Base-by-base conservation (phyloP, 345 rosid species). In the Psidium friedrichsthalianum region DNA sequence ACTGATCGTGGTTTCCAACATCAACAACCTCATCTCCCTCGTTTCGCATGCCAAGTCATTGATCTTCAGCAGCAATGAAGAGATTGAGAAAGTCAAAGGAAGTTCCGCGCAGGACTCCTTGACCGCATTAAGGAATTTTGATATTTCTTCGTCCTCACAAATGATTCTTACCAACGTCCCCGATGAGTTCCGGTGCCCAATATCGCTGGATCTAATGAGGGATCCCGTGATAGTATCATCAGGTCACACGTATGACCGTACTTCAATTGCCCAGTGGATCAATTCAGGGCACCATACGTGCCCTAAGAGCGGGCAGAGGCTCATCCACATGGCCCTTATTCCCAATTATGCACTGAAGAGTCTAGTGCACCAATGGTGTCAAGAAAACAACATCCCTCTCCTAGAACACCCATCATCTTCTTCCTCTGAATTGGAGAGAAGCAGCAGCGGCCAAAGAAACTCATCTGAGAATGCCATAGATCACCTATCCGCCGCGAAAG, bases 261-360 rank as follows among this genome's bases (percentile, higher is more conserved):
- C 74, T 84, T 94, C 95, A 12, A 94, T 94, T 74, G 89, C 94
- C 10, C 92, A 90, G 51, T 94, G 97, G 97, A 92, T 94, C 85
- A 91, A 93, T 82, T 89, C 94, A 0, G 95, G 97, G 55, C 95
- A 93, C 90, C 93, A 91, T 40, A 91, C 93, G 0, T 94, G 97
- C 89, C 97, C 95, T 0, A 94, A 90, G 78, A 94, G 94, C 9
- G 95, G 94, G 51, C 93, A 91, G 82, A 91, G 91, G 88, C 90
- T 94, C 74, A 92, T 93, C 74, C 95, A 94, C 86, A 90, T 88
- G 93, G 95, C 95, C 10, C 88, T 94, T 57, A 88, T 92, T 57
- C 95, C 97, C 11, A 94, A 94, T 83, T 92, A 92, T 86, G 94
- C 95, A 20, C 88, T 93, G 22, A 93, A 90, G 91, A 92, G 95